A percentile compares a stretch with the other conserved stretches of the same genome.
Evolutionary conservation across 805 yeast genomes (phyloP).

Genomic region (Barnettozyma wickerhamii): DNA sequence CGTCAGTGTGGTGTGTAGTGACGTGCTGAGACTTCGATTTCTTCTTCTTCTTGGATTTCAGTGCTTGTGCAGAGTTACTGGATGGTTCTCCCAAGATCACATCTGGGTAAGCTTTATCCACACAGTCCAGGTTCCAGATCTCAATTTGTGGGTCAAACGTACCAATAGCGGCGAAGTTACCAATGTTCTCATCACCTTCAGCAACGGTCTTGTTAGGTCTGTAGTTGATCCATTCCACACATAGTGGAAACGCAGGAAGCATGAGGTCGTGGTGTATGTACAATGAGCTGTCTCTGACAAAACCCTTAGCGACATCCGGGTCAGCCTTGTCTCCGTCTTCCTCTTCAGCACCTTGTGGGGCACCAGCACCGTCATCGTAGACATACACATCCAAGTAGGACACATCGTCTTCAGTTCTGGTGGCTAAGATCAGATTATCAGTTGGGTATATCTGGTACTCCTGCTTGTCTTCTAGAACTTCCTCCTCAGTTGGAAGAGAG

Average conservation of each 20-base stretch:
- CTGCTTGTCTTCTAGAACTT: constrained; percentile 68
- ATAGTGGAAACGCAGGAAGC: constrained; percentile 95
- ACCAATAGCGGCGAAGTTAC: constrained; percentile 94
- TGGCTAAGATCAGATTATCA: constrained; percentile 83
- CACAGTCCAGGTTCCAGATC: constrained; percentile 89
- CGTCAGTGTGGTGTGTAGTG: constrained; percentile 85
- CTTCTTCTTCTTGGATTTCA: constrained; percentile 40
- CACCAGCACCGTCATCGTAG: constrained; percentile 91
- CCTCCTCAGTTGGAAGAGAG: constrained; percentile 45
- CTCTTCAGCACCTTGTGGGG: constrained; percentile 62
- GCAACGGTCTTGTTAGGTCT: constrained; percentile 43
- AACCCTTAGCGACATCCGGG: constrained; percentile 70
- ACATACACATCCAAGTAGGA: constrained; percentile 90
- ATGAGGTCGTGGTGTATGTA: constrained; percentile 95
- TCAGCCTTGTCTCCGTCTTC: constrained; percentile 62
- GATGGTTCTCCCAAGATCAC: constrained; percentile 79
- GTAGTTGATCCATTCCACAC: constrained; percentile 92
- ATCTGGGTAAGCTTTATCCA: constrained; percentile 94
- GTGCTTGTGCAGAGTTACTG: constrained; percentile 20
- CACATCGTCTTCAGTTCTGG: constrained; percentile 94
- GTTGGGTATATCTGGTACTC: constrained; percentile 86
- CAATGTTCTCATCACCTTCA: constrained; percentile 46
- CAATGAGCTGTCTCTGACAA: constrained; percentile 66
- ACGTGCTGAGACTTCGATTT: constrained; percentile 45
- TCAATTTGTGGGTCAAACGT: constrained; percentile 97